phyloP scores from a whole-genome alignment of 2,329 filamentous ascomycete species.

The Aspergillus tubingensis region DNA sequence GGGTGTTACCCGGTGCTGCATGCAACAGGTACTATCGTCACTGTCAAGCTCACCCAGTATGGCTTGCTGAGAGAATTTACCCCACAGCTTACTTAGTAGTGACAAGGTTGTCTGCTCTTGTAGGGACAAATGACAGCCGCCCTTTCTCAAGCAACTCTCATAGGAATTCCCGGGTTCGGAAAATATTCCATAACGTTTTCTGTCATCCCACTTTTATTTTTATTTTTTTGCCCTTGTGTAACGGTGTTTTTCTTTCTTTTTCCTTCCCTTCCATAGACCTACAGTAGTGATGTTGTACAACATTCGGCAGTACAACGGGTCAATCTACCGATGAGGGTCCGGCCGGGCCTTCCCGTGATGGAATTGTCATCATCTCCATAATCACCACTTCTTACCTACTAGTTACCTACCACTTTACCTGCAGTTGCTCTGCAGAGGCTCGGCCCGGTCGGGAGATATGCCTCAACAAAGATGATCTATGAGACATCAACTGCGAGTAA shows the following conservation, averaged over 20 bases:
- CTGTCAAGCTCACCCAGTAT: background rate
- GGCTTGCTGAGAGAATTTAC: background rate
- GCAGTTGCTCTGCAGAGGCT: conserved; percentile 23
- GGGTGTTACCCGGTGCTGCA: background rate
- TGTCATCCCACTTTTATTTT: background rate
- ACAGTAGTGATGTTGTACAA: conserved; percentile 15
- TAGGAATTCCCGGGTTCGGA: background rate
- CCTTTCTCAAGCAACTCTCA: background rate
- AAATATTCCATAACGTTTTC: background rate
- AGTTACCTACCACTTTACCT: background rate
- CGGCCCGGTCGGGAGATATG: conserved; percentile 24
- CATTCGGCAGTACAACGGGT: conserved; percentile 10
- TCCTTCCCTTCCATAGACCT: background rate
- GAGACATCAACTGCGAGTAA: background rate
- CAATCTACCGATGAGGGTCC: background rate
- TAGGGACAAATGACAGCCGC: background rate
- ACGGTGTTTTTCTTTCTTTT: background rate
- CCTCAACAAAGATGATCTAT: conserved; percentile 10
- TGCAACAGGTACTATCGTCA: background rate
- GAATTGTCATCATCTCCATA: background rate
- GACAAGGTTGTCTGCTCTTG: background rate
- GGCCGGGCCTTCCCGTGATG: background rate
- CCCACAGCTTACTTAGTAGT: background rate
- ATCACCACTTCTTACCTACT: background rate
- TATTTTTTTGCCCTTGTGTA: no score